A percentile compares a stretch with the other conserved stretches of the same genome.
These are phyloP conservation scores for Ailanthus altissimus DNA, from an alignment of 345 rosid species.

Conservation along the genomic window DNA sequence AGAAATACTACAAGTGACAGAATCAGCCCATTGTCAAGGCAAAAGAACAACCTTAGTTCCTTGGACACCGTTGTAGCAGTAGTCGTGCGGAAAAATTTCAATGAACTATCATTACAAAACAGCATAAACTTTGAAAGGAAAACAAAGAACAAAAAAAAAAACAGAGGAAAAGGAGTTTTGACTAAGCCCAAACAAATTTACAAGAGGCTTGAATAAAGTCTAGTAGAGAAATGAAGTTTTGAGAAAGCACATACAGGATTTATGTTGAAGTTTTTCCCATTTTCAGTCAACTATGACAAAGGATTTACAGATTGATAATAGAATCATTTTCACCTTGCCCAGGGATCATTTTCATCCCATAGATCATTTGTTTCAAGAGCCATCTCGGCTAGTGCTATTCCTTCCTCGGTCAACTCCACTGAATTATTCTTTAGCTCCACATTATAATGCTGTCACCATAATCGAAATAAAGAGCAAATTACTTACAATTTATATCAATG, in stretches of 20 bases:
- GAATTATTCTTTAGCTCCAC: constrained; percentile 91
- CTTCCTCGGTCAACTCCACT: constrained; percentile 95
- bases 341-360: constrained; percentile 97
- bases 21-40: too few relatives aligned
- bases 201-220: constrained; percentile 5
- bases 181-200: not conserved
- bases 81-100: too few relatives aligned
- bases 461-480: constrained; percentile 19
- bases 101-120: too few relatives aligned
- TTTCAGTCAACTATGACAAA: not conserved
- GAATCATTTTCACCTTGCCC: constrained; percentile 72
- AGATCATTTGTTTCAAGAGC: constrained; percentile 93
- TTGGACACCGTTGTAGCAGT: too few relatives aligned
- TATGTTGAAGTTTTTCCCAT: constrained; percentile 10
- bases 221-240: not conserved
- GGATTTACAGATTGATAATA: constrained; percentile 14
- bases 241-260: too few relatives aligned
- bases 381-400: constrained; percentile 90
- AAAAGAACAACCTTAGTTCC: too few relatives aligned
- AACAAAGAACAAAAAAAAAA: too few relatives aligned
- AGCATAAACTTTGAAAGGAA: too few relatives aligned
- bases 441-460: constrained; percentile 69
- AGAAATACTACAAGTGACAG: too few relatives aligned
- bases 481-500: constrained; percentile 13
- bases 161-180: too few relatives aligned